A percentile compares a stretch with the other conserved stretches of the same genome.
Evolutionary conservation across 306 rosid species (phyloP).

Genomic region (Cucumis hystrix): DNA sequence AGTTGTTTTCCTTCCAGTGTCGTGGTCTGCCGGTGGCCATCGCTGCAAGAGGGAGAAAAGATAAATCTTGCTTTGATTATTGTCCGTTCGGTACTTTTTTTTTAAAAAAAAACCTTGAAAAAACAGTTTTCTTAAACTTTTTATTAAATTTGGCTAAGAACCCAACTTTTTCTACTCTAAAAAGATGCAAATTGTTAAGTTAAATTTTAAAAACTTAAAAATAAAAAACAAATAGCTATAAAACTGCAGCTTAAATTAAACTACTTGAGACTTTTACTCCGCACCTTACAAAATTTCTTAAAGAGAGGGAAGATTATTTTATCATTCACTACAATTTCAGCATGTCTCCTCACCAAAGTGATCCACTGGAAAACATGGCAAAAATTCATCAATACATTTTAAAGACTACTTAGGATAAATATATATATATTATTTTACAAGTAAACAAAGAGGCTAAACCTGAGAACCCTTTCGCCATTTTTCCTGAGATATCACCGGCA

Average conservation of each 20-base stretch:
- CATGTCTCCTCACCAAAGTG: conserved; percentile 21
- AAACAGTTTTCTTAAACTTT: too few relatives aligned
- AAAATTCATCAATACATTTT: not conserved
- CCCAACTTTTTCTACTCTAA: too few relatives aligned
- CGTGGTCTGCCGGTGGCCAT: conserved; percentile 1
- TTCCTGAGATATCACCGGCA: conserved; percentile 48
- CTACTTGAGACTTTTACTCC: not conserved
- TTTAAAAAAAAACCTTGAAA: too few relatives aligned
- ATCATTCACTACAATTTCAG: conserved; percentile 15
- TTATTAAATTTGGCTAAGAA: too few relatives aligned
- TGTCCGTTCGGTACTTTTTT: too few relatives aligned
- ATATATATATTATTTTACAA: not conserved
- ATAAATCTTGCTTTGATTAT: not conserved
- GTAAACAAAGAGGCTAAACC: conserved; percentile 18
- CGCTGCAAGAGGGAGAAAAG: conserved; percentile 7
- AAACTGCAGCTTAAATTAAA: not conserved
- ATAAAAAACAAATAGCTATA: too few relatives aligned
- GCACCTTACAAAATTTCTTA: conserved; percentile 21
- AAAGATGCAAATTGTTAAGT: too few relatives aligned
- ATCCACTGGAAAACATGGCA: conserved; percentile 15
- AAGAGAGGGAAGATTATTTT: conserved; percentile 11
- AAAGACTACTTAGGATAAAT: not conserved
- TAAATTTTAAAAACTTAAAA: too few relatives aligned
- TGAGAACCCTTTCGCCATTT: conserved; percentile 98
- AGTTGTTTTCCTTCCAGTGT: not conserved